Evolutionary conservation across 495 filamentous ascomycete genomes (phyloP).

Genomic region (Penicillium subrubescens): DNA sequence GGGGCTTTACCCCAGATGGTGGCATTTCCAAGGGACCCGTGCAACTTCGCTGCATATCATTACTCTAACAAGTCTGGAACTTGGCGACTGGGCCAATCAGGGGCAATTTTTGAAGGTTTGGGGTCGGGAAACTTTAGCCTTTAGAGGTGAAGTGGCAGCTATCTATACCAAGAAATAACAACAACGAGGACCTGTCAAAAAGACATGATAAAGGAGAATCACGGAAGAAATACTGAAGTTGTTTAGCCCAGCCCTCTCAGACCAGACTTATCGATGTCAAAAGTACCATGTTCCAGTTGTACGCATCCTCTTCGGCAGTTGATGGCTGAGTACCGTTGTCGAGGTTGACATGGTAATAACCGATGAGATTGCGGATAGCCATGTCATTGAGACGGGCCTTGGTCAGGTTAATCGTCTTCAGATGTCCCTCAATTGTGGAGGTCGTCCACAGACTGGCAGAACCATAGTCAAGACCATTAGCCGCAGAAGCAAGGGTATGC

Average conservation of each 20-base stretch:
- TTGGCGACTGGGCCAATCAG: neutral
- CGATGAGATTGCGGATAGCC: slow-evolving; percentile 52
- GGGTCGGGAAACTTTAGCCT: neutral
- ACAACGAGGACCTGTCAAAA: neutral
- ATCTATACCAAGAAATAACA: neutral
- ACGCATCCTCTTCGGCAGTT: slow-evolving; percentile 60
- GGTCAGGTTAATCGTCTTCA: slow-evolving; percentile 41
- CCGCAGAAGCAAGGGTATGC: slow-evolving; percentile 30
- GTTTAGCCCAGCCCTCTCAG: neutral
- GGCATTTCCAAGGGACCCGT: neutral
- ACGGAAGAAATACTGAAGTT: neutral
- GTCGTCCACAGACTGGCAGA: slow-evolving; percentile 21
- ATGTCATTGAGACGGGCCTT: slow-evolving; percentile 56
- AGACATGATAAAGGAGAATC: neutral
- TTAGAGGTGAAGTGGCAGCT: neutral
- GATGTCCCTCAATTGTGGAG: slow-evolving; percentile 25
- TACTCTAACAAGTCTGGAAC: neutral
- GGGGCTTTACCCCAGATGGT: neutral
- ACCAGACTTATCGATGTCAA: neutral
- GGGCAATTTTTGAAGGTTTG: neutral
- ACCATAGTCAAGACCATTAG: slow-evolving; percentile 23
- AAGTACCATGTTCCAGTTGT: slow-evolving; percentile 30
- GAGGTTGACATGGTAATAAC: slow-evolving; percentile 54
- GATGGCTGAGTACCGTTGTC: slow-evolving; percentile 62
- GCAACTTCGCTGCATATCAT: neutral